Percentiles rank a stretch among this genome's conserved stretches.
Conservation (phyloP, 257 asterid species). For the Jasminum sambac region DNA sequence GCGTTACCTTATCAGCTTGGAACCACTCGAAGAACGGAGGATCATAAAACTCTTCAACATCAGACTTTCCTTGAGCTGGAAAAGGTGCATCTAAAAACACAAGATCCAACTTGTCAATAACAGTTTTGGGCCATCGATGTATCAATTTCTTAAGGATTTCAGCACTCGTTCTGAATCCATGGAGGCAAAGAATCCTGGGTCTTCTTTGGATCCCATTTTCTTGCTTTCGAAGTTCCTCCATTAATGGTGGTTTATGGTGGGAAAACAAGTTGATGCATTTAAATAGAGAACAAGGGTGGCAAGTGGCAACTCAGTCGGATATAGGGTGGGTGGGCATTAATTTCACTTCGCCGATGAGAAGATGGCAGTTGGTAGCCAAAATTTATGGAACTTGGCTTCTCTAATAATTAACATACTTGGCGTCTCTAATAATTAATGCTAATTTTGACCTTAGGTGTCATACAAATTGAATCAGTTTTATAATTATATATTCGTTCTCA, state of each 20-base stretch:
- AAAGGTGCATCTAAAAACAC: constrained; percentile 38
- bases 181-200: constrained; percentile 39
- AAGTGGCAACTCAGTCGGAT: background rate
- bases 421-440: too few species aligned
- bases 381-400: background rate
- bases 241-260: background rate
- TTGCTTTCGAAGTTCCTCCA: background rate
- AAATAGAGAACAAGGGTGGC: too few species aligned
- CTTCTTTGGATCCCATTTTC: constrained; percentile 14
- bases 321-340: background rate
- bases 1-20: constrained; percentile 29
- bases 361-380: background rate
- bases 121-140: constrained; percentile 35
- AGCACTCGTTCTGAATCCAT: constrained; percentile 41
- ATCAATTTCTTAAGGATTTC: constrained; percentile 31
- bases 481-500: too few species aligned
- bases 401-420: too few species aligned
- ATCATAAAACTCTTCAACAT: constrained; percentile 36
- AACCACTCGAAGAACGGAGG: constrained; percentile 44
- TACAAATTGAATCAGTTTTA: too few species aligned
- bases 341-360: background rate
- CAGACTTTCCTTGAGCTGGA: constrained; percentile 29
- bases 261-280: background rate
- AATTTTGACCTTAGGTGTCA: too few species aligned
- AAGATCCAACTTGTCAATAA: constrained; percentile 28